These are phyloP conservation scores for Neoscytalidium dimidiatum DNA, from an alignment of 2,329 filamentous ascomycete genomes.

Conservation along the genomic window DNA sequence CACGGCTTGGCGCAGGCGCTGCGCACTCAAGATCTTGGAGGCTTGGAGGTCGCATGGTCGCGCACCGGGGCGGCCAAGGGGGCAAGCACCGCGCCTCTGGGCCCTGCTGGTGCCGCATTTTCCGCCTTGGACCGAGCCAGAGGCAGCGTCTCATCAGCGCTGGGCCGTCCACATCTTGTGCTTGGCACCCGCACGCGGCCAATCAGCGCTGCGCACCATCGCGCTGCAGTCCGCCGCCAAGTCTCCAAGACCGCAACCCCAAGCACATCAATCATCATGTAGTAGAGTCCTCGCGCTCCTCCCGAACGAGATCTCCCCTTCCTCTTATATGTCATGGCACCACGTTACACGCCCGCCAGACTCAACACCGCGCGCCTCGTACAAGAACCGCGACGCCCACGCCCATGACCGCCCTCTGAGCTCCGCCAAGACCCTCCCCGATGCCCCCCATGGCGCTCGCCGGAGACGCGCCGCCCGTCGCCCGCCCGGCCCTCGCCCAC, in stretches of 20 bases:
- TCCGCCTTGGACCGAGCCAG: slow-evolving; percentile 18
- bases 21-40: not conserved
- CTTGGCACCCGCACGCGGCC: not conserved
- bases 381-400: not conserved
- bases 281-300: slow-evolving; percentile 10
- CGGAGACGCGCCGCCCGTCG: slow-evolving; percentile 26
- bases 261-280: slow-evolving; percentile 18
- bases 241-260: slow-evolving; percentile 18
- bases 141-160: slow-evolving; percentile 16
- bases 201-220: too few species aligned
- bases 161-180: slow-evolving; percentile 6
- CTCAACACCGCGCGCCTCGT: not conserved
- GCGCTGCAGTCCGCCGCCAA: too few species aligned
- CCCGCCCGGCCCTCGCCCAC: slow-evolving; percentile 12
- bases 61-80: slow-evolving; percentile 4
- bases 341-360: slow-evolving; percentile 4
- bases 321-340: slow-evolving; percentile 17
- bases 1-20: not conserved
- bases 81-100: not conserved
- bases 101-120: slow-evolving; percentile 8
- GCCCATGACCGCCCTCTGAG: slow-evolving; percentile 9
- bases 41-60: not conserved
- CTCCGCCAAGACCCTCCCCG: not conserved
- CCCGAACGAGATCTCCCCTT: slow-evolving; percentile 16
- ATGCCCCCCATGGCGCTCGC: slow-evolving; percentile 13